A percentile compares a stretch with the other conserved stretches of the same genome.
phyloP scores from a whole-genome alignment of 148 eudicot genomes.

The Camellia sinensis region DNA sequence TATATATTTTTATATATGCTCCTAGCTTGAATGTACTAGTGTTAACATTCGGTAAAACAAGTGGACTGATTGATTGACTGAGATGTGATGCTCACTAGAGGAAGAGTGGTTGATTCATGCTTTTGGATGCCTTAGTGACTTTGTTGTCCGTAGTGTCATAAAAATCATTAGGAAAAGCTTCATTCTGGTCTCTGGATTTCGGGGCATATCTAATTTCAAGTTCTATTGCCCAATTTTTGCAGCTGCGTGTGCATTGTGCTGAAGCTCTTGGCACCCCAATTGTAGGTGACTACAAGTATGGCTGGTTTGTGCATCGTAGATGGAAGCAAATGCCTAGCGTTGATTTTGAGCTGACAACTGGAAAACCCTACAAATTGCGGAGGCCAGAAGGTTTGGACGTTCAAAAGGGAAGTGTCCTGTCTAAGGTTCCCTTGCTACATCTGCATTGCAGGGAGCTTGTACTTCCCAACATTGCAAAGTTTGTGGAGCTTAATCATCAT shows the following conservation, averaged over 20 bases:
- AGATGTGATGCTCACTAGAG: not conserved
- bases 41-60: not conserved
- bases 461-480: constrained; percentile 73
- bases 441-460: constrained; percentile 84
- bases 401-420: constrained; percentile 90
- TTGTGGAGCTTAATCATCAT: constrained; percentile 37
- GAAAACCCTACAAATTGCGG: constrained; percentile 77
- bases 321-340: constrained; percentile 91
- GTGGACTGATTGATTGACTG: too few relatives aligned
- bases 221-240: constrained; percentile 19
- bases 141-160: not conserved
- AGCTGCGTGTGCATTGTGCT: constrained; percentile 96
- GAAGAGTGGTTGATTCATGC: not conserved
- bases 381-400: constrained; percentile 79
- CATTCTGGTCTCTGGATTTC: not conserved
- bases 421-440: constrained; percentile 83
- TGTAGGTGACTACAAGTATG: constrained; percentile 91
- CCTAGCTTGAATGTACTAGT: not conserved
- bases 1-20: not conserved
- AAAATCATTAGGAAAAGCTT: not conserved
- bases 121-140: not conserved
- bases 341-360: constrained; percentile 64
- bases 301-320: constrained; percentile 79
- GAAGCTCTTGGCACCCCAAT: constrained; percentile 97
- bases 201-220: not conserved